Conservation (phyloP, 805 yeast species). For the Debaryomyces maramus region DNA sequence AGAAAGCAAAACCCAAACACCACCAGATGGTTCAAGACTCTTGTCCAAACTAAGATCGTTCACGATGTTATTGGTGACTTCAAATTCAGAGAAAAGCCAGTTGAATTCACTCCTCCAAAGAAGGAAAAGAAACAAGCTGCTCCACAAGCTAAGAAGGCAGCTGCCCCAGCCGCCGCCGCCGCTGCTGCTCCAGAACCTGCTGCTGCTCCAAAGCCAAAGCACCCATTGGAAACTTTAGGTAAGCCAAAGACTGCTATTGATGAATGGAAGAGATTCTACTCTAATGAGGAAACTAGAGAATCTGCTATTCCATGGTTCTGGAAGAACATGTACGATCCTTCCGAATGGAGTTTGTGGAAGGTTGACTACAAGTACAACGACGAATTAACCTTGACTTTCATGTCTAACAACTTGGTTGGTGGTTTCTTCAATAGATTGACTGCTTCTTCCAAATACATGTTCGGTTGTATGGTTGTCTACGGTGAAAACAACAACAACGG, state of each 20-base stretch:
- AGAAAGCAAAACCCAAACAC: slow-evolving; percentile 60
- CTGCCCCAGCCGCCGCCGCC: slow-evolving; percentile 30
- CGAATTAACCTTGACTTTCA: slow-evolving; percentile 93
- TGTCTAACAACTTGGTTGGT: slow-evolving; percentile 97
- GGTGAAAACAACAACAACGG: slow-evolving; percentile 99
- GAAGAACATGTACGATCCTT: slow-evolving; percentile 82
- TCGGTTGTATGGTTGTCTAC: slow-evolving; percentile 91
- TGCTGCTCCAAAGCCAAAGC: slow-evolving; percentile 77
- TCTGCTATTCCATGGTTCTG: slow-evolving; percentile 97
- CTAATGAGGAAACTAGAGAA: slow-evolving; percentile 95
- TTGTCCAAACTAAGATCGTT: slow-evolving; percentile 46
- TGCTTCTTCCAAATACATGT: slow-evolving; percentile 90
- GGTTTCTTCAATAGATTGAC: slow-evolving; percentile 96
- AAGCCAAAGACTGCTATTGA: slow-evolving; percentile 70
- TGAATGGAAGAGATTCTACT: slow-evolving; percentile 95
- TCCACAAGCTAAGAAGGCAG: slow-evolving; percentile 33
- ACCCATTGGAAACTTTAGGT: slow-evolving; percentile 86
- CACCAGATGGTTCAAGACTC: slow-evolving; percentile 71
- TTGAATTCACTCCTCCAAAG: slow-evolving; percentile 68
- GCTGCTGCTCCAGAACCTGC: slow-evolving; percentile 41
- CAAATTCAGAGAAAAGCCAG: slow-evolving; percentile 63
- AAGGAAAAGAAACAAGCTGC: slow-evolving; percentile 61
- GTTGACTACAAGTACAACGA: slow-evolving; percentile 97
- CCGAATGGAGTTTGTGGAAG: slow-evolving; percentile 93
- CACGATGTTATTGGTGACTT: slow-evolving; percentile 50